These are phyloP conservation scores for Shiraia bambusicola DNA, from an alignment of 2,329 filamentous ascomycete species.

Conservation along the genomic window DNA sequence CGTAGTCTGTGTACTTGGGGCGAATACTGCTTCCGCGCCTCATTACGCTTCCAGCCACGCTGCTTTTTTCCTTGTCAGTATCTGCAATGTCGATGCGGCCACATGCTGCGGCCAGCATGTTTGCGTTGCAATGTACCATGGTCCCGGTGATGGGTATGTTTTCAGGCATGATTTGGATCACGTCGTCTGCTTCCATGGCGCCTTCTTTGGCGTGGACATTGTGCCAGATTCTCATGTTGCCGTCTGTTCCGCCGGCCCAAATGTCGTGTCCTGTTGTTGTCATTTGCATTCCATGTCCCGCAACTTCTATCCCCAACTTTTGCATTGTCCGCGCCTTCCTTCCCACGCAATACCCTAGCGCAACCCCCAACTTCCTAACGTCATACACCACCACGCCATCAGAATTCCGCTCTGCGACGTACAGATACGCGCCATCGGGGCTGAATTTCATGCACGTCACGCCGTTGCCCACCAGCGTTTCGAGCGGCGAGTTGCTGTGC, in stretches of 20 bases:
- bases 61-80: neutral
- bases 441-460: conserved; percentile 61
- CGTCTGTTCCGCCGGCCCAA: conserved; percentile 62
- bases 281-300: conserved; percentile 31
- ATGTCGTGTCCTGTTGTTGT: conserved; percentile 50
- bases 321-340: conserved; percentile 54
- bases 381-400: conserved; percentile 61
- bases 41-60: neutral
- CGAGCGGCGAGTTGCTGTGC: conserved; percentile 2
- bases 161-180: conserved; percentile 17
- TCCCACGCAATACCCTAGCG: conserved; percentile 53
- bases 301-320: conserved; percentile 58
- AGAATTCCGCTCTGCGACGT: conserved; percentile 59
- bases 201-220: conserved; percentile 35
- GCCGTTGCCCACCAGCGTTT: conserved; percentile 48
- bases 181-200: conserved; percentile 41
- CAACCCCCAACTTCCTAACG: conserved; percentile 55
- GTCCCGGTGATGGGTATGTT: conserved; percentile 22
- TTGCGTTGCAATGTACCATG: conserved; percentile 27
- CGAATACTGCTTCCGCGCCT: conserved; percentile 13
- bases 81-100: conserved; percentile 14
- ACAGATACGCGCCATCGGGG: conserved; percentile 59
- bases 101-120: conserved; percentile 26
- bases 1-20: conserved; percentile 23
- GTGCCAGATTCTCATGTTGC: conserved; percentile 49